Conservation (phyloP, 78 protist species). For the Corallochytrium limacisporum region DNA sequence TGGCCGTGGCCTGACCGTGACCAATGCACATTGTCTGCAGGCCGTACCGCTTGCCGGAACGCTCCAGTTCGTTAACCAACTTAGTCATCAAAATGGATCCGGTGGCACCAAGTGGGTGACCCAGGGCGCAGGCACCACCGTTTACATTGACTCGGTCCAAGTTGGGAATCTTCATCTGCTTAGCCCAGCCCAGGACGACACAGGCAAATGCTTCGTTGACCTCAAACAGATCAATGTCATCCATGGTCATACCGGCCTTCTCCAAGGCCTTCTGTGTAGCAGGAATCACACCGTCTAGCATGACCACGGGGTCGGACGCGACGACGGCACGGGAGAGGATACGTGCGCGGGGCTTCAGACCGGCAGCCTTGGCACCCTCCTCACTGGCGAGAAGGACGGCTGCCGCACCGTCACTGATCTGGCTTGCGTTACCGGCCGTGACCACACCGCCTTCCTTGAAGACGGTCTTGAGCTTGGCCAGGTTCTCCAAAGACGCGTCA, state of each 20-base stretch:
- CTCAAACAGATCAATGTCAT: conserved; percentile 36
- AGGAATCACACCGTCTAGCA: conserved; percentile 44
- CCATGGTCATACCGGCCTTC: conserved; percentile 2
- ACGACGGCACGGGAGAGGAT: conserved; percentile 52
- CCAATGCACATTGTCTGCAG: conserved; percentile 71
- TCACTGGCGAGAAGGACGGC: not conserved
- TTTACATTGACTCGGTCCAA: conserved; percentile 16
- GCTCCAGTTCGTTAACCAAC: conserved; percentile 52
- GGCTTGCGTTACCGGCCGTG: not conserved
- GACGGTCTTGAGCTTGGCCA: not conserved
- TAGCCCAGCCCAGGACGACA: conserved; percentile 15
- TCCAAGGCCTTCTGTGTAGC: conserved; percentile 18
- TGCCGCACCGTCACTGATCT: not conserved
- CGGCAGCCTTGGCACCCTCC: conserved; percentile 22
- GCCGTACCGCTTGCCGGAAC: conserved; percentile 44
- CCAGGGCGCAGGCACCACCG: conserved; percentile 74
- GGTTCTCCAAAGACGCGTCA: not conserved
- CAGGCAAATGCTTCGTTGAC: conserved; percentile 74
- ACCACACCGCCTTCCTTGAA: not conserved
- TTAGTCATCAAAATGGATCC: conserved; percentile 53
- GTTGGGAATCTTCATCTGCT: conserved; percentile 31
- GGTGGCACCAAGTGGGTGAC: conserved; percentile 71
- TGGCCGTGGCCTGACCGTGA: conserved; percentile 58
- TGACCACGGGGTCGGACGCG: not conserved
- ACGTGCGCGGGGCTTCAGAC: conserved; percentile 54